Conservation (phyloP, 495 filamentous ascomycete species). For the Penicillium egyptiacum region DNA sequence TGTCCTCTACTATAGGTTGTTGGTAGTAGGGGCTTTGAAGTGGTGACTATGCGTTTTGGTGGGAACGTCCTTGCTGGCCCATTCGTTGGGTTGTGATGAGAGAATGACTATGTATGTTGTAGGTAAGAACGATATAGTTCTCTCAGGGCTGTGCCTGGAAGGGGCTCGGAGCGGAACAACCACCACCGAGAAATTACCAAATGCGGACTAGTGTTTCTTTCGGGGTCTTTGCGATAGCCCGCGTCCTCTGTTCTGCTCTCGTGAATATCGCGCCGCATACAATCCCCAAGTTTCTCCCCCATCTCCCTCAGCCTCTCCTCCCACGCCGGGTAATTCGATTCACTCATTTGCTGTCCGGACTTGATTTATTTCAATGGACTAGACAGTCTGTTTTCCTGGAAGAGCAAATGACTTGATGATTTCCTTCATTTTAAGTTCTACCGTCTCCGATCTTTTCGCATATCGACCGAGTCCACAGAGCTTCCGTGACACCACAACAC, state of each 20-base stretch:
- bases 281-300: conserved; percentile 39
- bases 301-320: conserved; percentile 39
- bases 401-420: conserved; percentile 50
- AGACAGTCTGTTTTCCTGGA: conserved; percentile 55
- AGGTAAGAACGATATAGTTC: too few relatives aligned
- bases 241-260: conserved; percentile 36
- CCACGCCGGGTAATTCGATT: conserved; percentile 43
- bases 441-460: conserved; percentile 38
- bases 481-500: conserved; percentile 44
- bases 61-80: too few relatives aligned
- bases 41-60: too few relatives aligned
- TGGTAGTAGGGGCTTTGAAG: too few relatives aligned
- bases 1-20: too few relatives aligned
- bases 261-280: conserved; percentile 39
- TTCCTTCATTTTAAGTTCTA: conserved; percentile 18
- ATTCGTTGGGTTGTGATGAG: too few relatives aligned
- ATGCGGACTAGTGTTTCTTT: conserved; percentile 41
- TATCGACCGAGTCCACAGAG: conserved; percentile 58
- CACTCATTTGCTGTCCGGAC: conserved; percentile 57
- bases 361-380: conserved; percentile 51
- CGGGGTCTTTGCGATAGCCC: conserved; percentile 48
- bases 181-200: conserved; percentile 28
- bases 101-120: too few relatives aligned
- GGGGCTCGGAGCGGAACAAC: conserved; percentile 31
- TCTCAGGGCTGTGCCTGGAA: not conserved